Percentiles rank a stretch among this genome's conserved stretches.
Evolutionary conservation across 2,329 filamentous ascomycete genomes (phyloP).

Genomic region (Akanthomyces lecanii): DNA sequence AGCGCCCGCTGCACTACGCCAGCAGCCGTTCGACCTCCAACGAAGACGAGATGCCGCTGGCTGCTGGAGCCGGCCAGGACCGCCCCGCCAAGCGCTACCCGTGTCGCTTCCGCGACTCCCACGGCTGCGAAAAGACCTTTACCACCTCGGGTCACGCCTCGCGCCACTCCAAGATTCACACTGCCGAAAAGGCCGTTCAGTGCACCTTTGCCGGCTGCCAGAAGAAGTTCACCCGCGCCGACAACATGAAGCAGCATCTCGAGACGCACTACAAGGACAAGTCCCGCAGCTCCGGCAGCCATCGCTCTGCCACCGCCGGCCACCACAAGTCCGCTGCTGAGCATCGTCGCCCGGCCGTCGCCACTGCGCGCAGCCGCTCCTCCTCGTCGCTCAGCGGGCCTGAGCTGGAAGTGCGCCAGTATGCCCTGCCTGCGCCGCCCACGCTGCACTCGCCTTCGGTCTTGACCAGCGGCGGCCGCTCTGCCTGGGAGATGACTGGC

Average conservation of each 20-base stretch:
- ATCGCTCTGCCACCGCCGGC: constrained; percentile 31
- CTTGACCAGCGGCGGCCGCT: constrained; percentile 17
- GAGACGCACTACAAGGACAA: constrained; percentile 70
- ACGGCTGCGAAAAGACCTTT: constrained; percentile 73
- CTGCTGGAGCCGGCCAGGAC: constrained; percentile 39
- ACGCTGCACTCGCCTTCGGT: constrained; percentile 33
- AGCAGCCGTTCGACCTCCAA: constrained; percentile 47
- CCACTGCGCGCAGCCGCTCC: constrained; percentile 27
- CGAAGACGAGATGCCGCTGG: constrained; percentile 45
- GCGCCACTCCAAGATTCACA: constrained; percentile 79
- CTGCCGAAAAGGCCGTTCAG: constrained; percentile 70
- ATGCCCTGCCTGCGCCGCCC: constrained; percentile 32
- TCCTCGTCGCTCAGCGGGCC: constrained; percentile 21
- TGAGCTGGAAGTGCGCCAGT: constrained; percentile 38
- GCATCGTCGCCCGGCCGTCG: background rate
- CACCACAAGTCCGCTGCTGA: constrained; percentile 27
- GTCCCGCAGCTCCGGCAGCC: constrained; percentile 39
- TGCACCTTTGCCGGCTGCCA: constrained; percentile 66
- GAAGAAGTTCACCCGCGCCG: constrained; percentile 76
- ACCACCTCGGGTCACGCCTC: constrained; percentile 84
- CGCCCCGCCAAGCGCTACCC: constrained; percentile 64
- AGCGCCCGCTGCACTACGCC: constrained; percentile 40
- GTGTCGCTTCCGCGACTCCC: constrained; percentile 67
- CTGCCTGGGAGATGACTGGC: constrained; percentile 45
- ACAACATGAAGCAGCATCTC: constrained; percentile 85